Base-by-base conservation (phyloP, 805 yeast species). In the Starmerella floricola region DNA sequence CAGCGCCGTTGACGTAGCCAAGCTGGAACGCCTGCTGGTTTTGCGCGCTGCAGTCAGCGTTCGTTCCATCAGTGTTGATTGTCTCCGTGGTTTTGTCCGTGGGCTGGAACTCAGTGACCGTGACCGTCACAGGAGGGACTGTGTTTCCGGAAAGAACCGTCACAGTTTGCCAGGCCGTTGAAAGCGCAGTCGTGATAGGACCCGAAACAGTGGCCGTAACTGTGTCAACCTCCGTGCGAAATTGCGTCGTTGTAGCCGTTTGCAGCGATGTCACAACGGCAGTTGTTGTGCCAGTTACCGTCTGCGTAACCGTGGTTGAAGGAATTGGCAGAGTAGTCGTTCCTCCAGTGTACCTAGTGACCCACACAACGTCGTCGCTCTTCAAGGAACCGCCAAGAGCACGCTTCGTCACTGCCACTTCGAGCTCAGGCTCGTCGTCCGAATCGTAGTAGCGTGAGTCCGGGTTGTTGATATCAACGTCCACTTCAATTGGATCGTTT, bases 1-100 rank as follows among this genome's bases (percentile, higher is more conserved):
- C 28, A 1, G 50, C 47, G 24, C 50, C 50, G 8, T 40, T 34
- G 2, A 30, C 40, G 31, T 42, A 46, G 21, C 46, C 50, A 6
- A 19, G n/a, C 16, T 30, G 35, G 31, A 33, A 43, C 8, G 27
- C 36, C 23, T 28, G 31, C 20, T 29, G 21, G 13, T 19, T 29
- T 18, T 28, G 16, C 3, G 33, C 33, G 19, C n/a, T 23, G 26
- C 26, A 10, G 33, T 28, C 27, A n/a, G 30, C 6, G 38, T 19
- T 17, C 32, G 31, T 5, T 11, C 23, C 17, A 21, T 8, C 40
- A 31, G n/a, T 31, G n/a, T 8, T 15, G 12, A 12, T 30, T 34
- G 31, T 35, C 40, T 10, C 33, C 39, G 21, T 4, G 8, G 18
- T 23, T 10, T 23, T 10, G 26, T 10, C 10, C 6, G 26, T 23